Conservation (phyloP, 176 grass and related monocot species). For the Microstegium vimineum region DNA sequence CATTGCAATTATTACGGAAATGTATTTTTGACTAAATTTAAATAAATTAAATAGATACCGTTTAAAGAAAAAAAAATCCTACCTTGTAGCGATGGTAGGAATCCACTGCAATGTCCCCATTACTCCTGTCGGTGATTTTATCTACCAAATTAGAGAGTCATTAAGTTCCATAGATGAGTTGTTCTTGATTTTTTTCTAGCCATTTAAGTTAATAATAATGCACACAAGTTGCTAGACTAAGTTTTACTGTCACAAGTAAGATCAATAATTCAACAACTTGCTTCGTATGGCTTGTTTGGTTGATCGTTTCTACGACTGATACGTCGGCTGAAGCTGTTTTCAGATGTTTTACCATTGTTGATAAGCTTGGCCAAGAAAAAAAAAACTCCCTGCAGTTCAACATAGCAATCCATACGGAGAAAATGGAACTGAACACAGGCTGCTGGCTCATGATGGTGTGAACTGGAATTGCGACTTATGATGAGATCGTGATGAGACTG, state of each 20-base stretch:
- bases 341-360: no score
- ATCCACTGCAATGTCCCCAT: conserved; percentile 52
- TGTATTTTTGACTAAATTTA: not conserved
- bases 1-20: not conserved
- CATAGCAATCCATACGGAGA: not conserved
- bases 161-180: not conserved
- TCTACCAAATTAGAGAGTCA: conserved; percentile 4
- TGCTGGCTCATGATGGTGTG: not conserved
- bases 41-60: not conserved
- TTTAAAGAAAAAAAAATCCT: not conserved
- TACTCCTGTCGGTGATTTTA: conserved; percentile 42
- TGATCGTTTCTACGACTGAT: no score
- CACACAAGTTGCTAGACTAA: not conserved
- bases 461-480: no score
- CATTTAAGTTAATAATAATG: not conserved
- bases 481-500: not conserved
- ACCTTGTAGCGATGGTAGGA: conserved; percentile 68
- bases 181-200: not conserved
- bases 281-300: no score
- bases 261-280: conserved; percentile 8
- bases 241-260: not conserved
- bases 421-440: not conserved
- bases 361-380: no score
- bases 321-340: no score
- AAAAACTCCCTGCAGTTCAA: not conserved